Percentiles rank a stretch among this genome's conserved stretches.
phyloP scores from a whole-genome alignment of 1,284 basidiomycete species.

The Vanrija sp. region DNA sequence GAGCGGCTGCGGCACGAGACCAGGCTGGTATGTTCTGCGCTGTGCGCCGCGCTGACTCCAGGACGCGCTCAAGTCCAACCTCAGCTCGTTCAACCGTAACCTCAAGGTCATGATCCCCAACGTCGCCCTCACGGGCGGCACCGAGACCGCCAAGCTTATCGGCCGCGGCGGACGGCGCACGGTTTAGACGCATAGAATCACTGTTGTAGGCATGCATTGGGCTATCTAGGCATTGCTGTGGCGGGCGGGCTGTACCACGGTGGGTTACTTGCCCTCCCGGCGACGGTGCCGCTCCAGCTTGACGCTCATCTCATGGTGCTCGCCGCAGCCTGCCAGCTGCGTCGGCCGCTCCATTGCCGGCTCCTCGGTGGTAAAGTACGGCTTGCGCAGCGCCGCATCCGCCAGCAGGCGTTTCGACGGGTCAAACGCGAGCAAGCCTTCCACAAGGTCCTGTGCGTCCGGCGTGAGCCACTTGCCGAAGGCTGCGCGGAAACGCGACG shows the following conservation, averaged over 20 bases:
- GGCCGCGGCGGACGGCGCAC: slow-evolving; percentile 19
- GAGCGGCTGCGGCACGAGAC: slow-evolving; percentile 34
- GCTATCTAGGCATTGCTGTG: not conserved
- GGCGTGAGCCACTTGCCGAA: slow-evolving; percentile 83
- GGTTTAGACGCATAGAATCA: not conserved
- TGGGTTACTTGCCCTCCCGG: slow-evolving; percentile 9
- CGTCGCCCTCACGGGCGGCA: slow-evolving; percentile 34
- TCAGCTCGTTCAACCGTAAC: slow-evolving; percentile 27
- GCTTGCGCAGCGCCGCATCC: slow-evolving; percentile 67
- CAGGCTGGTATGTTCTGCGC: slow-evolving; percentile 34
- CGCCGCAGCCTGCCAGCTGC: slow-evolving; percentile 54
- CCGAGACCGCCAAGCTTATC: slow-evolving; percentile 29
- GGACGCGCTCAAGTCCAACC: slow-evolving; percentile 18
- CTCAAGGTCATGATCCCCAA: slow-evolving; percentile 36
- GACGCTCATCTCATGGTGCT: slow-evolving; percentile 49
- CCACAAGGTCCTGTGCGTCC: slow-evolving; percentile 77
- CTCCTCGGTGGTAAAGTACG: slow-evolving; percentile 77
- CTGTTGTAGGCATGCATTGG: not conserved
- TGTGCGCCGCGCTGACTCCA: not conserved
- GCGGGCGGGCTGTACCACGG: too few relatives aligned
- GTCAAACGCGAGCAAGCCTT: slow-evolving; percentile 76
- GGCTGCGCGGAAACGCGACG: slow-evolving; percentile 68
- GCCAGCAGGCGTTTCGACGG: slow-evolving; percentile 75
- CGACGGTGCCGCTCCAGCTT: slow-evolving; percentile 24
- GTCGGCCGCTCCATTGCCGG: slow-evolving; percentile 70